These are phyloP conservation scores for Apiotrichum gamsii DNA, from an alignment of 1,284 basidiomycete genomes.

Conservation along the genomic window DNA sequence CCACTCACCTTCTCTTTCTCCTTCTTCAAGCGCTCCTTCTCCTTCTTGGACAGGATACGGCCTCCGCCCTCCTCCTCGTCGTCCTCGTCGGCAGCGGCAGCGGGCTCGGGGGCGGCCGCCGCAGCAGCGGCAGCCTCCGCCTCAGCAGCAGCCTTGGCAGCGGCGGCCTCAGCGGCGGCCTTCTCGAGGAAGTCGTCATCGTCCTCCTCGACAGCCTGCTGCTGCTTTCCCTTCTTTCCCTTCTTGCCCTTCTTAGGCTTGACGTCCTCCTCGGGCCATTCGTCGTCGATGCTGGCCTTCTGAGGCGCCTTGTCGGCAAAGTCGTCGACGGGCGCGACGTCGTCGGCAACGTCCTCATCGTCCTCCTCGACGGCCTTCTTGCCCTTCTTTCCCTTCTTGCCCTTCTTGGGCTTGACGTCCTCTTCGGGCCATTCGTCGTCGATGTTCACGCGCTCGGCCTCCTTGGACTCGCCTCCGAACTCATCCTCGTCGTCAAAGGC, in stretches of 20 bases:
- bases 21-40: conserved; percentile 91
- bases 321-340: conserved; percentile 40
- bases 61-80: conserved; percentile 69
- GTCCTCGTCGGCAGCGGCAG: conserved; percentile 51
- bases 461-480: conserved; percentile 10
- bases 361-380: conserved; percentile 20
- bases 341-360: conserved; percentile 18
- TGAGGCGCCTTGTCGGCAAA: conserved; percentile 33
- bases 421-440: conserved; percentile 38
- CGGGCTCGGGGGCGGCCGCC: conserved; percentile 69
- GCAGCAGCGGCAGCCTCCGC: conserved; percentile 52
- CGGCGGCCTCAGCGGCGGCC: conserved; percentile 50
- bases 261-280: conserved; percentile 47
- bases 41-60: conserved; percentile 76
- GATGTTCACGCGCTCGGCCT: conserved; percentile 28
- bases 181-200: conserved; percentile 34
- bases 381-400: conserved; percentile 48
- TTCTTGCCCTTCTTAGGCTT: conserved; percentile 46
- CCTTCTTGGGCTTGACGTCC: conserved; percentile 45
- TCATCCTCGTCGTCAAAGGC: conserved; percentile 10
- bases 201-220: conserved; percentile 40
- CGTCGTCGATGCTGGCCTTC: conserved; percentile 35
- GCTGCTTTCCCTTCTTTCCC: conserved; percentile 37
- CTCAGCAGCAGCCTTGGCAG: conserved; percentile 29
- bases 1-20: conserved; percentile 77